Base-by-base conservation (phyloP, 2,329 filamentous ascomycete species). In the Aspergillus sp. region DNA sequence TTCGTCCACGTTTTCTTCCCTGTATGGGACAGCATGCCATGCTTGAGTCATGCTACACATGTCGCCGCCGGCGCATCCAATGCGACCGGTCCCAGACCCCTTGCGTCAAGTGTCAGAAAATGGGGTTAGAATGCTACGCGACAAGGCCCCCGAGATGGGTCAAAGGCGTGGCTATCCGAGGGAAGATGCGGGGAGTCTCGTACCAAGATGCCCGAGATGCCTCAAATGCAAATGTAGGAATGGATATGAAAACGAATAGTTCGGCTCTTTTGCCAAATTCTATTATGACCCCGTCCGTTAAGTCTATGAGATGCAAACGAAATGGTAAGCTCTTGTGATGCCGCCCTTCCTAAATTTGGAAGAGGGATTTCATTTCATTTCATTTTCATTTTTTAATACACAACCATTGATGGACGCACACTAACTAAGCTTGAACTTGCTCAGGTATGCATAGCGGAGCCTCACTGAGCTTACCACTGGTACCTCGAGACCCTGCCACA, bases 91-190 rank as follows among this genome's bases (percentile, higher is more conserved):
- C 69, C 5, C 55, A 63, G 14, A 52, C 56, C 1, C 73, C 73
- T 6, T 76, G 73, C 52, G 56, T 53, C 26, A 76, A 76, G 65
- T 76, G 73, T 51, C 52, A 67, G 42, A 75, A 71, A 45, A 68
- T 69, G 10, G 73, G 71, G 2, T 31, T 75, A 9, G 67, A 75
- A 65, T 76, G 73, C 50, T 64, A 68, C 32, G 68, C 72, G 36
- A 70, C 70, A 59, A 63, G 73, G 20, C 73, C 73, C 5, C 51
- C 74, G 3, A 61, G 71, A 64, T 76, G 73, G 73, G 73, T 75
- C 4, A 66, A 72, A 50, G 73, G 73, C 6, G 70, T 74, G n/a
- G 70, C 71, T 6, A 70, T 74, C 52, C 73, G 73, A 10, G 73
- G 73, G 11, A 68, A 67, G 24, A 64, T 73, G 65, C 67, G 68